Evolutionary conservation across 176 grass and related monocot genomes (phyloP), one percentile per base, ranked within the genome.

Genomic region (Phoenix roebelenii): DNA sequence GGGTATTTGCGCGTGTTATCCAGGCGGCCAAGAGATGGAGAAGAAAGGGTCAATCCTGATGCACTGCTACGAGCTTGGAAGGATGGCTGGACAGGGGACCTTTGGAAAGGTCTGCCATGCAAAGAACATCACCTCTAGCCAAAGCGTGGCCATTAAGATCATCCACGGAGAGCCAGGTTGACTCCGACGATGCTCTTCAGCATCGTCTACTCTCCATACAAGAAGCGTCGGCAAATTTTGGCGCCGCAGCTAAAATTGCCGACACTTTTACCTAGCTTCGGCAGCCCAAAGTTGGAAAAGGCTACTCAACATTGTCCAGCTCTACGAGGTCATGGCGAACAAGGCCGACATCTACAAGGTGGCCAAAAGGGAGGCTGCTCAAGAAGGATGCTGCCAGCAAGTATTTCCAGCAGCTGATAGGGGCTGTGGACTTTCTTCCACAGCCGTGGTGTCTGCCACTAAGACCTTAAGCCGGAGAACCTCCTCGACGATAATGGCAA

Each of bases 321-420:
- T 95, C 20, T 82, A 89, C 1, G 90, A 95, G 78, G 86, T 89
- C 64, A 95, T 95, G 90, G 90, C 90, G 58, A 95, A 76, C 76
- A 95, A 89, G 79, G 84, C 63, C 67, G 89, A 86, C 74, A 95
- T 95, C 72, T 95, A 89, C 51, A 77, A 61, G 54, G 77, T 95
- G 10, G 68, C 85, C 15, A 78, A 76, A 62, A 85, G 90, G 7
- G 69, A 79, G 20, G 20, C 20, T 20, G 16, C 69, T 95, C 55
- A 86, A 81, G 73, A 82, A 95, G 68, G 82, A 89, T 10, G 48
- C 23, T 7, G 79, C 90, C 0, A 78, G 74, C 66, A 74, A 74
- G 68, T 95, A 89, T 67, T 89, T 95, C 32, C 86, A 95, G 22
- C 86, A 89, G 70, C 50, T 95, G 22, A 70, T 86, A 39, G 80